Conservation (phyloP, 805 yeast genomes). For the Saccharomycopsis fodiens region DNA sequence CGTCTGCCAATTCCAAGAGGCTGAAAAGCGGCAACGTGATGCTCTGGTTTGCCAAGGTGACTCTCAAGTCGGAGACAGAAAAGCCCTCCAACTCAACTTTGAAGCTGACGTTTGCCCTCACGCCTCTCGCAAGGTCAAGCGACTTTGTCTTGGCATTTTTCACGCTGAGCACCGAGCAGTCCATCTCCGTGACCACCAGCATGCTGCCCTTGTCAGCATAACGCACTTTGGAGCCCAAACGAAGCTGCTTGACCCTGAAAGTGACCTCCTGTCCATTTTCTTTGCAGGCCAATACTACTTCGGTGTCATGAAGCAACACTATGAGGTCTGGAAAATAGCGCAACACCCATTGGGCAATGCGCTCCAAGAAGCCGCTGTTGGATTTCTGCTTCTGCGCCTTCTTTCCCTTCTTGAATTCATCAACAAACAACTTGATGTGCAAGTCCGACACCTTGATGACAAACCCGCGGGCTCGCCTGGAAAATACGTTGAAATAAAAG, state of each 20-base stretch:
- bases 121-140: not conserved
- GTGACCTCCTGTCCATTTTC: slow-evolving; percentile 1
- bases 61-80: not conserved
- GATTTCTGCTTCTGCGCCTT: not conserved
- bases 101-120: slow-evolving; percentile 2
- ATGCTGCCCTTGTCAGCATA: not conserved
- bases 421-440: slow-evolving; percentile 1
- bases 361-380: not conserved
- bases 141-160: not conserved
- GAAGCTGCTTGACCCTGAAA: slow-evolving; percentile 3
- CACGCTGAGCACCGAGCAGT: not conserved
- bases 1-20: not conserved
- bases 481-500: slow-evolving; percentile 6
- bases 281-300: slow-evolving; percentile 6
- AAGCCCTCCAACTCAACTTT: not conserved
- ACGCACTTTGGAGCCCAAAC: not conserved
- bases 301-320: slow-evolving; percentile 20
- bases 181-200: not conserved
- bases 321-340: slow-evolving; percentile 23
- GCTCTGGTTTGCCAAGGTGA: not conserved
- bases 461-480: not conserved
- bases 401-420: not conserved
- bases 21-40: slow-evolving; percentile 1
- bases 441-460: slow-evolving; percentile 8
- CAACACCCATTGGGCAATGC: slow-evolving; percentile 19